Evolutionary conservation across 1,284 basidiomycete genomes (phyloP).

Genomic region (Trichosporon ovoides): DNA sequence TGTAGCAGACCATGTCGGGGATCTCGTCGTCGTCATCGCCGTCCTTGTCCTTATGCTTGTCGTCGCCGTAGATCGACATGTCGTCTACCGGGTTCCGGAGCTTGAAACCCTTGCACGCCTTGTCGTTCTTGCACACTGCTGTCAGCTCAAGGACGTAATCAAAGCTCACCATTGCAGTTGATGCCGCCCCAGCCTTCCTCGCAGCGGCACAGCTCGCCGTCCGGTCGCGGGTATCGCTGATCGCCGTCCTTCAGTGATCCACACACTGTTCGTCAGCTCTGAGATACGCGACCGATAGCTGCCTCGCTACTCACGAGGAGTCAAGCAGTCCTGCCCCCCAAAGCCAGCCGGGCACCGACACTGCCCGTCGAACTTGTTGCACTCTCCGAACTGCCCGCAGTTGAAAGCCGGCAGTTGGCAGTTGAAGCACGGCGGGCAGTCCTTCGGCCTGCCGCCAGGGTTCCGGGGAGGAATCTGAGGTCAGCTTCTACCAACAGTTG

Average conservation of each 20-base stretch:
- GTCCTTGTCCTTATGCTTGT: slow-evolving; percentile 8
- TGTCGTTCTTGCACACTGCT: slow-evolving; percentile 75
- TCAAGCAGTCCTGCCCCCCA: slow-evolving; percentile 82
- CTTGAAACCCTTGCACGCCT: slow-evolving; percentile 71
- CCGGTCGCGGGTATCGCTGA: slow-evolving; percentile 70
- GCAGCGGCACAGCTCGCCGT: slow-evolving; percentile 74
- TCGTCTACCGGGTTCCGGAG: slow-evolving; percentile 49
- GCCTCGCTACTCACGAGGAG: slow-evolving; percentile 64
- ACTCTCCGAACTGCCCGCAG: slow-evolving; percentile 79
- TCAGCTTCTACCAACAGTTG: not conserved
- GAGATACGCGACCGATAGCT: not conserved
- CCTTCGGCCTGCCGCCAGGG: slow-evolving; percentile 17
- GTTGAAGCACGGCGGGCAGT: slow-evolving; percentile 67
- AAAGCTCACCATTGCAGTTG: slow-evolving; percentile 80
- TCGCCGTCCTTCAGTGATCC: slow-evolving; percentile 86
- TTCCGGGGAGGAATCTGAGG: slow-evolving; percentile 26
- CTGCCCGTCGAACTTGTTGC: slow-evolving; percentile 80
- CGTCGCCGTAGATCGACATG: not conserved
- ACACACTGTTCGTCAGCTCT: slow-evolving; percentile 59
- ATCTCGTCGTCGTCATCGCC: slow-evolving; percentile 50
- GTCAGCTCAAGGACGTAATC: too few species aligned
- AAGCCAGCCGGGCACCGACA: slow-evolving; percentile 87
- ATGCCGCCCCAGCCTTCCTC: slow-evolving; percentile 91
- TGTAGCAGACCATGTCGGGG: slow-evolving; percentile 87
- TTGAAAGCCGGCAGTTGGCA: slow-evolving; percentile 74